Evolutionary conservation across 371 early-diverging fungal species (phyloP).

Genomic region (Nosema muscidifuracis): DNA sequence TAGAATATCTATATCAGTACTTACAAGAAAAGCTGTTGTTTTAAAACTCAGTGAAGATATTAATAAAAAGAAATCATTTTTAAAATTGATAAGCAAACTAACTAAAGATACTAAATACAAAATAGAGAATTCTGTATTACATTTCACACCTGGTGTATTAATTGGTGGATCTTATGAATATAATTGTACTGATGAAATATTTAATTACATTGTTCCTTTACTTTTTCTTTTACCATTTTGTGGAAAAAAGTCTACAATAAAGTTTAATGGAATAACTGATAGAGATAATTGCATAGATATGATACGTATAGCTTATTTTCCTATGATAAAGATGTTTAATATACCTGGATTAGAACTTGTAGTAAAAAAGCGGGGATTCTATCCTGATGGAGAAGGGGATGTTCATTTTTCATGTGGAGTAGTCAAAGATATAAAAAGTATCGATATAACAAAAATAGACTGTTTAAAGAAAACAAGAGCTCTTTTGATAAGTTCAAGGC

Average conservation of each 20-base stretch:
- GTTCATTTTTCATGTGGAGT: slow-evolving; percentile 74
- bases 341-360: slow-evolving; percentile 41
- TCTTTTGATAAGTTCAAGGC: slow-evolving; percentile 74
- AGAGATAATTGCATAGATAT: slow-evolving; percentile 66
- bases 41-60: neutral
- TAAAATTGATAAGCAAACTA: neutral
- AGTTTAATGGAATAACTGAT: slow-evolving; percentile 78
- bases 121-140: neutral
- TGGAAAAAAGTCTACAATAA: slow-evolving; percentile 71
- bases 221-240: slow-evolving; percentile 81
- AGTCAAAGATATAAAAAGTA: slow-evolving; percentile 71
- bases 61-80: neutral
- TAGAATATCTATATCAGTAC: neutral
- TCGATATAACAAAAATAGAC: slow-evolving; percentile 69
- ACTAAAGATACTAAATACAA: neutral
- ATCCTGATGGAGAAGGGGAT: slow-evolving; percentile 86
- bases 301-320: slow-evolving; percentile 35
- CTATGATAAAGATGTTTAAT: slow-evolving; percentile 21
- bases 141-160: slow-evolving; percentile 35
- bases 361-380: slow-evolving; percentile 79
- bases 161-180: slow-evolving; percentile 22
- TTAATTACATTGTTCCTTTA: slow-evolving; percentile 69
- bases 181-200: slow-evolving; percentile 33
- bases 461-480: slow-evolving; percentile 83
- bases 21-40: neutral